Conservation (phyloP, 192 early-diverging fungal genomes). For the Backusella psychrophila region DNA sequence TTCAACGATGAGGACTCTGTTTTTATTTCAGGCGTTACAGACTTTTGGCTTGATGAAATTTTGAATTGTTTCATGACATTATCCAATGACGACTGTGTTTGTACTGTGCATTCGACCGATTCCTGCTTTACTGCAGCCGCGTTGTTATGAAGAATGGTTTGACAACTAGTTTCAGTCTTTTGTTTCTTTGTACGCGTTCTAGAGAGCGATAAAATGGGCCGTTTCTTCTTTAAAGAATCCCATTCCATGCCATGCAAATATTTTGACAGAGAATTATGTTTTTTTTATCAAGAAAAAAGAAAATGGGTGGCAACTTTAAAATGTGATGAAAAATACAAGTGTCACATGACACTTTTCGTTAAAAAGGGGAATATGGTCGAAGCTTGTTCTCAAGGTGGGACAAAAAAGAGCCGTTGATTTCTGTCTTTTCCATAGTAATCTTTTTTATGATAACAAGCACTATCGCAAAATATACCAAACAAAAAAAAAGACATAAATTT, state of each 20-base stretch:
- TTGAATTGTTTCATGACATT: not conserved
- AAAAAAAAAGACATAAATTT: too few species aligned
- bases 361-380: not conserved
- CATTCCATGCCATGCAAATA: slow-evolving; percentile 3
- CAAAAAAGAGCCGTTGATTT: not conserved
- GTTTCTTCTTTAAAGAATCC: not conserved
- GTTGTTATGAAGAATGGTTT: not conserved
- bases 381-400: not conserved
- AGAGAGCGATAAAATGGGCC: not conserved
- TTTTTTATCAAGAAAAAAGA: not conserved
- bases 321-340: not conserved
- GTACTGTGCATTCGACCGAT: not conserved
- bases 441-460: not conserved
- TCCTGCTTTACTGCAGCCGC: not conserved
- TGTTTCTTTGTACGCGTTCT: not conserved
- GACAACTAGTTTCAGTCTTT: not conserved
- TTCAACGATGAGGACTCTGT: not conserved
- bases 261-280: not conserved
- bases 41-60: not conserved
- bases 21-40: not conserved
- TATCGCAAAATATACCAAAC: not conserved
- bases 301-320: not conserved
- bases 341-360: not conserved
- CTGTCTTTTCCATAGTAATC: not conserved
- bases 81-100: not conserved